These are phyloP conservation scores for Mortierella sp. DNA, from an alignment of 371 early-diverging fungal genomes.

Conservation along the genomic window DNA sequence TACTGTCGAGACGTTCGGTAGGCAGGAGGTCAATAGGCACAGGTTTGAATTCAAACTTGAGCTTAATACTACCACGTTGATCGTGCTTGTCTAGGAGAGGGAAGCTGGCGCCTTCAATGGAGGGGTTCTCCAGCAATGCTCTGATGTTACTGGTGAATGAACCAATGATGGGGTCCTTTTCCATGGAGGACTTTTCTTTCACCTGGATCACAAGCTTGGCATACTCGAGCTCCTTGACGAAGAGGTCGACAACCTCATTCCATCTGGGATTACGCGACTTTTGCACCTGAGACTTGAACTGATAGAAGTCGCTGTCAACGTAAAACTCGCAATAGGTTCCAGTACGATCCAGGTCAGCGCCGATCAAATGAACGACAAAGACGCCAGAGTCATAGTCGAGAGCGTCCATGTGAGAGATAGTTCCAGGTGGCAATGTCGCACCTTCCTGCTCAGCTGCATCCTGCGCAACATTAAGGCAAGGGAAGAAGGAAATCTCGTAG, in stretches of 20 bases:
- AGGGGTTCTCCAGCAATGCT: conserved; percentile 6
- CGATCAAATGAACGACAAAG: conserved; percentile 28
- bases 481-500: conserved; percentile 74
- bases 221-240: conserved; percentile 70
- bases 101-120: conserved; percentile 53
- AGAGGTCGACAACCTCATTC: conserved; percentile 59
- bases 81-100: conserved; percentile 41
- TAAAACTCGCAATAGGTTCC: conserved; percentile 49
- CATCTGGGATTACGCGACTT: conserved; percentile 47
- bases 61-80: conserved; percentile 54
- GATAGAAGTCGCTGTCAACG: conserved; percentile 49
- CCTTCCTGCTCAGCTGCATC: conserved; percentile 29
- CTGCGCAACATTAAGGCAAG: conserved; percentile 64
- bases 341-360: conserved; percentile 44
- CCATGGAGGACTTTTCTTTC: conserved; percentile 38
- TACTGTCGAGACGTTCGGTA: conserved; percentile 70
- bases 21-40: conserved; percentile 62
- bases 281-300: conserved; percentile 38
- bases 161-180: conserved; percentile 34
- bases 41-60: conserved; percentile 65
- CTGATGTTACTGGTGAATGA: conserved; percentile 27
- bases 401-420: conserved; percentile 26
- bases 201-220: conserved; percentile 64
- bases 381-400: conserved; percentile 50
- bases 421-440: conserved; percentile 26